phyloP scores from a whole-genome alignment of 768 basidiomycete species.

The Tricholoma flavovirens region DNA sequence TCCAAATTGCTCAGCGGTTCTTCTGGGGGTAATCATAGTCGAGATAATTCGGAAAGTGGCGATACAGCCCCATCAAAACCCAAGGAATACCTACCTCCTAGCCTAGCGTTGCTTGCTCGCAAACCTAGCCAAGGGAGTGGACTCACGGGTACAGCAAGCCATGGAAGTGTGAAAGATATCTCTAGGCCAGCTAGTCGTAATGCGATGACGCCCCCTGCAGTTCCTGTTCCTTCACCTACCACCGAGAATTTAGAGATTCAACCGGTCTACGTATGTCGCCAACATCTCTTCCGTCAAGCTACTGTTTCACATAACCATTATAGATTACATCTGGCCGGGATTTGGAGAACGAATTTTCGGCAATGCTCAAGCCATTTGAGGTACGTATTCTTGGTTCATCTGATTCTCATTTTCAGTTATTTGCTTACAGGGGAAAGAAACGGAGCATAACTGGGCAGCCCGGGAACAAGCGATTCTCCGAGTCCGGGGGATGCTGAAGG shows the following conservation, averaged over 20 bases:
- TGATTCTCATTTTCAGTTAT: neutral
- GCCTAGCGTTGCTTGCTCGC: constrained; percentile 53
- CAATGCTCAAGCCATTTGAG: constrained; percentile 78
- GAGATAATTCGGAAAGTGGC: constrained; percentile 56
- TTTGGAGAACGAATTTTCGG: constrained; percentile 77
- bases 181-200: constrained; percentile 60
- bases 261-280: constrained; percentile 59
- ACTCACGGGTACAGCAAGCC: constrained; percentile 42
- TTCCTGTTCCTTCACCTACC: constrained; percentile 26
- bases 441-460: constrained; percentile 90
- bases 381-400: constrained; percentile 32
- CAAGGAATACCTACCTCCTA: constrained; percentile 73
- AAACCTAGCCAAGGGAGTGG: constrained; percentile 36
- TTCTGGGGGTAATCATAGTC: constrained; percentile 40
- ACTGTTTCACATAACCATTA: neutral
- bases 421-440: constrained; percentile 76
- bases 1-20: constrained; percentile 52
- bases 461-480: constrained; percentile 73
- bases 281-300: neutral
- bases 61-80: constrained; percentile 34
- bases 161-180: constrained; percentile 41
- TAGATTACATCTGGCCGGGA: constrained; percentile 84
- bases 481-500: constrained; percentile 87
- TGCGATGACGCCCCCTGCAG: constrained; percentile 41
- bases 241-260: constrained; percentile 46